Base-by-base conservation (phyloP, 2,329 filamentous ascomycete genomes). In the Neonectria magnoliae region DNA sequence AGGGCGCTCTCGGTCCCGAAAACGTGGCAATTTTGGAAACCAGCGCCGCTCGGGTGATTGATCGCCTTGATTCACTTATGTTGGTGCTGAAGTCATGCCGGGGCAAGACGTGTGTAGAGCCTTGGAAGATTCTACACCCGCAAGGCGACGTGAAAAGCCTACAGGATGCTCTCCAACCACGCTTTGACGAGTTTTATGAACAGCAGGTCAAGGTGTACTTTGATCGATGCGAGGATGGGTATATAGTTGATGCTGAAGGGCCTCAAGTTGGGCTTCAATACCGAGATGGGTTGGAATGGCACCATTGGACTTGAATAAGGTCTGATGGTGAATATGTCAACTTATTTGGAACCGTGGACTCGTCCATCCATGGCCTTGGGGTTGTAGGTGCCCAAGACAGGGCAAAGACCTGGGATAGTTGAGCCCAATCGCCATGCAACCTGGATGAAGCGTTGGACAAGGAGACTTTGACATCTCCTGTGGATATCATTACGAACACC, bases 81-180 rank as follows among this genome's bases (percentile, higher is more conserved):
- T 78, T 90, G 64, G 85, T 89, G 1, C 79, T 88, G 25, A 90
- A 90, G 77, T 85, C 85, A 4, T 90, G 88, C 76, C 84, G 85
- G 71, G 85, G 81, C 9, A 68, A 78, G 10, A 80, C 81, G 0
- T 90, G 88, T 69, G 77, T 82, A 4, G 76, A 83, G 25, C 88
- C 88, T 0, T 90, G 88, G 88, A 77, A 78, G 14, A 80, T 81
- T 2, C 76, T 90, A 2, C 87, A 90, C 68, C 87, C 87, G 0
- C 76, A 76, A 1, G 85, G 84, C 0, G 73, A 81, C 29, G 88
- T 90, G 1, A 73, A 74, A 29, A 86, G 75, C 25, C 76, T 91
- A 2, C 72, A 74, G 0, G 85, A 88, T 57, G 88, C 88, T 0
- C 76, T 90, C 60, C 57, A 77, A 4, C 18, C 70, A 0, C 71